These are phyloP conservation scores for Ogataea haglerorum DNA, from an alignment of 805 yeast genomes.

Conservation along the genomic window DNA sequence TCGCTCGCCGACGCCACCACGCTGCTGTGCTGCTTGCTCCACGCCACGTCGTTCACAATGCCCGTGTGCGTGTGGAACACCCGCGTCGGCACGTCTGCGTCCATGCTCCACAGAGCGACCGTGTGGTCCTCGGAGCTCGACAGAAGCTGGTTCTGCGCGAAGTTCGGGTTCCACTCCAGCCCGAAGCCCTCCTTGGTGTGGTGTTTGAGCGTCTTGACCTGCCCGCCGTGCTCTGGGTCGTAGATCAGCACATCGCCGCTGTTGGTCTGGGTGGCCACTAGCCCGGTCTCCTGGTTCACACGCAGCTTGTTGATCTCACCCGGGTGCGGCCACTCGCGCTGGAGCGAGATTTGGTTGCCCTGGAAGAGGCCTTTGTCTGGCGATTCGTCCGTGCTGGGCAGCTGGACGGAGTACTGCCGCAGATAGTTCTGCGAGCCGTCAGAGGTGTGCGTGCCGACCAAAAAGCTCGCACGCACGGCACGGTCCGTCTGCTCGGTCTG, in stretches of 20 bases:
- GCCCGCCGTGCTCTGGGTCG: constrained; percentile 27
- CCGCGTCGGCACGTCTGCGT: constrained; percentile 40
- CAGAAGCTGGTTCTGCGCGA: constrained; percentile 41
- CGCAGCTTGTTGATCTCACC: constrained; percentile 66
- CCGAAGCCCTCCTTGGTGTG: constrained; percentile 70
- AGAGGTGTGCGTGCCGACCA: constrained; percentile 47
- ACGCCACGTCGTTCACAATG: constrained; percentile 64
- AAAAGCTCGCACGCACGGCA: constrained; percentile 29
- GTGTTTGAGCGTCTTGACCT: constrained; percentile 37
- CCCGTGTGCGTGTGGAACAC: constrained; percentile 50
- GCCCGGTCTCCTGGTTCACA: constrained; percentile 45
- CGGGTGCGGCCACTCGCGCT: constrained; percentile 55
- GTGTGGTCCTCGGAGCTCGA: constrained; percentile 66
- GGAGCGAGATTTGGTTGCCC: constrained; percentile 40
- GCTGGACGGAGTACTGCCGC: constrained; percentile 40
- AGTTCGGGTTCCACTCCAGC: constrained; percentile 58
- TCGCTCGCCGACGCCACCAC: constrained; percentile 72
- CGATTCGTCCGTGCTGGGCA: constrained; percentile 48
- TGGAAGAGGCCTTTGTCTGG: constrained; percentile 18
- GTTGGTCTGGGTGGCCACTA: constrained; percentile 54
- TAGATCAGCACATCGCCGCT: constrained; percentile 48
- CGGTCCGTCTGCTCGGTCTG: constrained; percentile 25
- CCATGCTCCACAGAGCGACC: constrained; percentile 68
- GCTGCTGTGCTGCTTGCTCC: constrained; percentile 42
- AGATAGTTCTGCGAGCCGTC: constrained; percentile 41